Evolutionary conservation across 2,329 filamentous ascomycete genomes (phyloP).

Genomic region (Fusarium zealandicum): DNA sequence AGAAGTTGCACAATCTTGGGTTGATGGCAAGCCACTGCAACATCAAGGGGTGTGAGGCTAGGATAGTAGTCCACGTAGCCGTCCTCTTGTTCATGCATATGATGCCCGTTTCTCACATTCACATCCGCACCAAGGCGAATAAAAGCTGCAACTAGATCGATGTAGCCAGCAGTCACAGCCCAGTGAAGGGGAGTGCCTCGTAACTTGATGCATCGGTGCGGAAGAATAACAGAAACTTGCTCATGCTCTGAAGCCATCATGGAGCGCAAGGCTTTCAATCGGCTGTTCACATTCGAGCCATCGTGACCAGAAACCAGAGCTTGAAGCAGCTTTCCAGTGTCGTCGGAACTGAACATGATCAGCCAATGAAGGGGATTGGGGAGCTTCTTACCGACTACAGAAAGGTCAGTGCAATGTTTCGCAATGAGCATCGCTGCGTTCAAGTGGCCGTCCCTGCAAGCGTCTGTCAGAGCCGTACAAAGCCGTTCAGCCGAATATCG

Average conservation of each 20-base stretch:
- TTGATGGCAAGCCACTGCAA: not conserved
- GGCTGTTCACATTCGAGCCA: not conserved
- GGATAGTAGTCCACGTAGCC: not conserved
- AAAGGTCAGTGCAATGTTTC: not conserved
- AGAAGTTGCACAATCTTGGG: not conserved
- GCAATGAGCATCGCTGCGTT: not conserved
- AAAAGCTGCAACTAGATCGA: not conserved
- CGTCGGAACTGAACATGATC: constrained; percentile 1
- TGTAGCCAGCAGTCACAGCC: not conserved
- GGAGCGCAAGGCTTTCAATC: not conserved
- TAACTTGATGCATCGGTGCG: not conserved
- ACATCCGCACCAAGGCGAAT: not conserved
- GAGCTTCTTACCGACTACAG: not conserved
- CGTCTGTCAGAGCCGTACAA: not conserved
- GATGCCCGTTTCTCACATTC: not conserved
- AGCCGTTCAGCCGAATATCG: not conserved
- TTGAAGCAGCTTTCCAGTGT: not conserved
- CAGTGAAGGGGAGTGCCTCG: constrained; percentile 1
- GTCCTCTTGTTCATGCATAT: not conserved
- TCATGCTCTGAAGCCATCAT: not conserved
- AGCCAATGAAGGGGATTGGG: constrained; percentile 4
- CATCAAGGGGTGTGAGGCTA: not conserved
- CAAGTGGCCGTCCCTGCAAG: constrained; percentile 3
- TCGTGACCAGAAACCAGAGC: not conserved
- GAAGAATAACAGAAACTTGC: not conserved